Evolutionary conservation across 139 green algal genomes (phyloP), one percentile per base, ranked within the genome.

Genomic region (Chlamydomonas eustigma): DNA sequence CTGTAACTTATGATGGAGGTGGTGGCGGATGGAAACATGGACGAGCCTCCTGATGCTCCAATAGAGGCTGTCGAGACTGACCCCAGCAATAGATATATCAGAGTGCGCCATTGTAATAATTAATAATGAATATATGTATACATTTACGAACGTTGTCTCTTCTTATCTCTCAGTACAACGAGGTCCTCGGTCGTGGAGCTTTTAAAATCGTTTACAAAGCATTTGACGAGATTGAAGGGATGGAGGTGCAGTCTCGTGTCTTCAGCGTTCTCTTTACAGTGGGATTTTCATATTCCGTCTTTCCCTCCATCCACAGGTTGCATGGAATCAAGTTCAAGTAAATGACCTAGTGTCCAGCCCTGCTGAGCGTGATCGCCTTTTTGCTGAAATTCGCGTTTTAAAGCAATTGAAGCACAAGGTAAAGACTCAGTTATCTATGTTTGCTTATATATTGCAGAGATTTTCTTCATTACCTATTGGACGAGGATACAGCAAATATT

Each of bases 201-300:
- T 99, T 95, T 90, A 99, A 99, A 84, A 94, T 92, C 2, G 96
- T 99, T 35, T 99, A 96, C 85, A 96, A 95, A 78, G 96, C 88
- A 1, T 99, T 99, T 83, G 96, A 99, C 73, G 90, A 95, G 67
- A 87, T 91, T 39, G 92, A 97, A 73, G 92, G 92, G 39, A 94
- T 94, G 6, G 92, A 97, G 71, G 51, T 31, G 5, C 33, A n/a
- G n/a, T n/a, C n/a, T n/a, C n/a, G n/a, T n/a, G n/a, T n/a, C n/a
- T n/a, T n/a, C n/a, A n/a, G n/a, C n/a, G 28, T 44, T 63, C 22
- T 63, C 22, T 28, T 63, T 63, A 22, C 22, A 22, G 22, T 63
- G 22, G 22, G 22, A 24, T 22, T 63, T 63, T 22, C 22, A 28
- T 63, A 28, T 22, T 28, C 30, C 79, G 22, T 63, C 50, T 63